A percentile compares a stretch with the other conserved stretches of the same genome.
Conservation (phyloP, 108 stramenopile genomes). For the Mayamaea pseudoterrestris region DNA sequence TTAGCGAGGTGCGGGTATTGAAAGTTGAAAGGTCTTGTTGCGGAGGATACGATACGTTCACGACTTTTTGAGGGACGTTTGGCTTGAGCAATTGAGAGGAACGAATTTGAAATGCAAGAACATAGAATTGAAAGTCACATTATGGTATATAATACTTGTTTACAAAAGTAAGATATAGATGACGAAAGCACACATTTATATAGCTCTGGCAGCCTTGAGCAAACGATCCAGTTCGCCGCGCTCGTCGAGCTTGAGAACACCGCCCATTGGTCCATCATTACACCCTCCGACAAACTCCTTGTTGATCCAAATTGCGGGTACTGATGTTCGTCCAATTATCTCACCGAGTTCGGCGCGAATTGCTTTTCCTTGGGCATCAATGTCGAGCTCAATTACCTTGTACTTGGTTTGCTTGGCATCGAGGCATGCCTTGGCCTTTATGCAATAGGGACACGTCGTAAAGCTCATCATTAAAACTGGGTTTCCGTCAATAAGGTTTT, state of each 20-base stretch:
- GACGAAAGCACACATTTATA: too few relatives aligned
- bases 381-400: constrained; percentile 62
- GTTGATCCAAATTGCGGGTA: constrained; percentile 86
- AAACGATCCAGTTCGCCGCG: constrained; percentile 50
- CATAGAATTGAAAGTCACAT: too few relatives aligned
- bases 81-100: too few relatives aligned
- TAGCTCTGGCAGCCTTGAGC: too few relatives aligned
- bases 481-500: constrained; percentile 40
- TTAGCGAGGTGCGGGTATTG: too few relatives aligned
- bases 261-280: constrained; percentile 75
- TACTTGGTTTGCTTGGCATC: constrained; percentile 59
- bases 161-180: too few relatives aligned
- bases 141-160: too few relatives aligned
- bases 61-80: too few relatives aligned
- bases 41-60: too few relatives aligned
- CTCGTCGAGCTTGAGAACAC: constrained; percentile 42
- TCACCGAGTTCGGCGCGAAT: constrained; percentile 83
- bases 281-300: constrained; percentile 81
- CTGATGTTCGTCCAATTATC: constrained; percentile 70
- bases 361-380: constrained; percentile 41
- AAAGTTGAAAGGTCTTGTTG: too few relatives aligned
- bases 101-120: too few relatives aligned
- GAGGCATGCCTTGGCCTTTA: constrained; percentile 76
- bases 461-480: constrained; percentile 65
- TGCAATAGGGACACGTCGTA: constrained; percentile 83